These are phyloP conservation scores for Debaryomycetaceae sp. DNA, from an alignment of 1,139 yeast genomes.

Conservation along the genomic window DNA sequence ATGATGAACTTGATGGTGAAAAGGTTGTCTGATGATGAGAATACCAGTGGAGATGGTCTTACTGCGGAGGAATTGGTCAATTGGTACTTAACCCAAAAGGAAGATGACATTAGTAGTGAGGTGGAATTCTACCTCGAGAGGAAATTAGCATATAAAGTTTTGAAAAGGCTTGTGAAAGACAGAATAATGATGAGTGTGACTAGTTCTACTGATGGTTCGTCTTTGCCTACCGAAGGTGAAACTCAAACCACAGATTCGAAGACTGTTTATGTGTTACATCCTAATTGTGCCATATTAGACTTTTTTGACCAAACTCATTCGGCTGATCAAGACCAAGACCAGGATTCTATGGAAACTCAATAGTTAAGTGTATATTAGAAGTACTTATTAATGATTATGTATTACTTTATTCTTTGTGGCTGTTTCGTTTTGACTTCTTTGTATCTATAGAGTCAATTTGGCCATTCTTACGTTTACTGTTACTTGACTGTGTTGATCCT, in stretches of 20 bases:
- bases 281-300: constrained; percentile 79
- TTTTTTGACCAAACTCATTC: constrained; percentile 39
- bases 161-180: constrained; percentile 82
- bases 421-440: background rate
- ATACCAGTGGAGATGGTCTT: constrained; percentile 58
- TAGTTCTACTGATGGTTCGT: constrained; percentile 48
- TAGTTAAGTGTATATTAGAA: background rate
- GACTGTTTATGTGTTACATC: constrained; percentile 74
- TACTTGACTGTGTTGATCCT: background rate
- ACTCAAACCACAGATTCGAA: constrained; percentile 21
- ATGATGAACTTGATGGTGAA: constrained; percentile 81
- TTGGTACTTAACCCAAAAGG: constrained; percentile 78
- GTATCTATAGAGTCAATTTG: background rate
- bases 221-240: constrained; percentile 25
- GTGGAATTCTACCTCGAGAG: constrained; percentile 71
- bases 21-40: constrained; percentile 59
- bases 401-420: background rate
- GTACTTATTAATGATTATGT: background rate
- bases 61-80: constrained; percentile 69
- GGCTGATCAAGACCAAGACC: constrained; percentile 17
- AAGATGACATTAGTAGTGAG: constrained; percentile 67
- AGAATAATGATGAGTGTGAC: constrained; percentile 79
- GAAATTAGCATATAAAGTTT: constrained; percentile 71
- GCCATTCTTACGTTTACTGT: background rate
- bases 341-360: constrained; percentile 1